Percentiles rank a stretch among this genome's conserved stretches.
Evolutionary conservation across 192 early-diverging fungal genomes (phyloP).

Genomic region (Entomortierella lignicola): DNA sequence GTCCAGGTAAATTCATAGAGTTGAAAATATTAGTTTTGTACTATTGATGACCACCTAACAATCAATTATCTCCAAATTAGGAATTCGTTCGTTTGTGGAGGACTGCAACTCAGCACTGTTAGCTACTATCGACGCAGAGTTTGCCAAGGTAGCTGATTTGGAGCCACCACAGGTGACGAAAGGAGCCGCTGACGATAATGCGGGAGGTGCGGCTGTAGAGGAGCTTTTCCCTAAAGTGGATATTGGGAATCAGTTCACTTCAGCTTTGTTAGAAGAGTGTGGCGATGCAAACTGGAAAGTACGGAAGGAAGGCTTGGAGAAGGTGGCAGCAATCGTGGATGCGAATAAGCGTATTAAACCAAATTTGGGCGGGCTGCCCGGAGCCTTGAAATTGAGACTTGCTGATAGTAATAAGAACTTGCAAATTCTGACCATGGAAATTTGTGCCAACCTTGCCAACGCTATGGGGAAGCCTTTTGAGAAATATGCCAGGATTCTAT

Average conservation of each 20-base stretch:
- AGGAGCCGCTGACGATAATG: slow-evolving; percentile 42
- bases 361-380: slow-evolving; percentile 81
- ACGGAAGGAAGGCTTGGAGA: slow-evolving; percentile 92
- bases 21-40: not conserved
- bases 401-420: slow-evolving; percentile 94
- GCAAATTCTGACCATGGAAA: slow-evolving; percentile 81
- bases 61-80: slow-evolving; percentile 49
- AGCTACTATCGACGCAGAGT: slow-evolving; percentile 91
- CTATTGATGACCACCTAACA: not conserved
- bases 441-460: slow-evolving; percentile 78
- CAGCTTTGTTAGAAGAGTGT: slow-evolving; percentile 73
- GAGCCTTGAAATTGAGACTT: slow-evolving; percentile 85
- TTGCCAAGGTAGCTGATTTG: slow-evolving; percentile 84
- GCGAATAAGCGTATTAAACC: slow-evolving; percentile 88
- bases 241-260: slow-evolving; percentile 71
- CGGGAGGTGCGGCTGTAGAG: slow-evolving; percentile 73
- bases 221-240: slow-evolving; percentile 92
- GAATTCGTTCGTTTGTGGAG: slow-evolving; percentile 83
- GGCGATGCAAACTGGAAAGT: slow-evolving; percentile 92
- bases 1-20: slow-evolving; percentile 64
- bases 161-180: slow-evolving; percentile 75
- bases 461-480: slow-evolving; percentile 92
- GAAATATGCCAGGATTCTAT: slow-evolving; percentile 75
- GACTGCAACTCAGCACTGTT: slow-evolving; percentile 88
- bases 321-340: slow-evolving; percentile 79